These are phyloP conservation scores for Aspergillus sp. DNA, from an alignment of 2,329 filamentous ascomycete genomes.

Conservation along the genomic window DNA sequence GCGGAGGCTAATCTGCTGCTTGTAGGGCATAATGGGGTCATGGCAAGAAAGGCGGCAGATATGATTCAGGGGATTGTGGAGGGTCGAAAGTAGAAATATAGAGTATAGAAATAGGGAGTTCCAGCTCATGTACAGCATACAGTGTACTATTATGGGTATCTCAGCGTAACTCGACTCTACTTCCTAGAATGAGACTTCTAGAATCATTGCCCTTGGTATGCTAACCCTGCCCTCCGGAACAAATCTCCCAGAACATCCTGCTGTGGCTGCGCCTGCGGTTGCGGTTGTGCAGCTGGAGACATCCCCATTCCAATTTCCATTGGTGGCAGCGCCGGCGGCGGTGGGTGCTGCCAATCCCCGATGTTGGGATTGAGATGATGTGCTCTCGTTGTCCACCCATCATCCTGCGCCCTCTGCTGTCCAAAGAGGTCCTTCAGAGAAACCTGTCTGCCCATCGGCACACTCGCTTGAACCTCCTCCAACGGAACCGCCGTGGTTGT, in stretches of 20 bases:
- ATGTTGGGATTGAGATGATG: conserved; percentile 28
- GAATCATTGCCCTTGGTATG: conserved; percentile 14
- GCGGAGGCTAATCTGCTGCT: conserved; percentile 5
- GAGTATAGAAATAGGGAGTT: background rate
- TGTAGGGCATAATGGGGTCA: conserved; percentile 36
- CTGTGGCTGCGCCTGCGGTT: conserved; percentile 14
- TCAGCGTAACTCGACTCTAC: conserved; percentile 8
- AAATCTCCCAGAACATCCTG: conserved; percentile 34
- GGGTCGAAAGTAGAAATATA: background rate
- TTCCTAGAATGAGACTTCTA: too few species aligned
- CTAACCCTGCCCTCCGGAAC: conserved; percentile 37
- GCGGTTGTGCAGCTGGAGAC: conserved; percentile 3
- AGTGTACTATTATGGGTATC: conserved; percentile 13
- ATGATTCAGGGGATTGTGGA: conserved; percentile 40
- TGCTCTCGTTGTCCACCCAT: conserved; percentile 43
- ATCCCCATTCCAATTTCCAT: conserved; percentile 1
- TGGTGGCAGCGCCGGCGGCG: conserved; percentile 4
- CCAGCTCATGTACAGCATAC: too few species aligned
- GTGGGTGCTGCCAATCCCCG: conserved; percentile 10
- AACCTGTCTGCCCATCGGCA: conserved; percentile 46
- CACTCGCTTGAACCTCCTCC: conserved; percentile 32
- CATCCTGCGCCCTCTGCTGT: conserved; percentile 46
- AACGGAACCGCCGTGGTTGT: conserved; percentile 23
- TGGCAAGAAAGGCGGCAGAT: conserved; percentile 44
- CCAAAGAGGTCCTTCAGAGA: conserved; percentile 48